These are phyloP conservation scores for Phaeomoniella chlamydospora DNA, from an alignment of 2,329 filamentous ascomycete genomes.

Conservation along the genomic window DNA sequence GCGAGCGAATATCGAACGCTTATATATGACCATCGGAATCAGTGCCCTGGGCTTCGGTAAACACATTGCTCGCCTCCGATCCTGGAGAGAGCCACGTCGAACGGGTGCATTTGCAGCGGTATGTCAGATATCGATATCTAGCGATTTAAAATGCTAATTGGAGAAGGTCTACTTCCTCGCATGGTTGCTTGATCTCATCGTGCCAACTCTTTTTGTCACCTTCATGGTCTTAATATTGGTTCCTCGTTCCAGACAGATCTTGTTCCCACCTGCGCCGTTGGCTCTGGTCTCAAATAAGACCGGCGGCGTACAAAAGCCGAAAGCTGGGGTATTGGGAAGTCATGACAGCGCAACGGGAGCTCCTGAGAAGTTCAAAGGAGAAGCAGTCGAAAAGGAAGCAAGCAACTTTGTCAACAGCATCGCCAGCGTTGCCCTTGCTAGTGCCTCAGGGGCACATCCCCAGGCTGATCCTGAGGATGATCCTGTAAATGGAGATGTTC, in stretches of 20 bases:
- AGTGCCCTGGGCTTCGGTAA: constrained; percentile 53
- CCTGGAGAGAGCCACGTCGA: constrained; percentile 60
- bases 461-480: constrained; percentile 43
- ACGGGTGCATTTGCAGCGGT: constrained; percentile 53
- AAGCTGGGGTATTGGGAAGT: constrained; percentile 60
- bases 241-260: constrained; percentile 42
- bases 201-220: constrained; percentile 44
- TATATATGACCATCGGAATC: constrained; percentile 68
- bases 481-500: constrained; percentile 37
- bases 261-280: constrained; percentile 68
- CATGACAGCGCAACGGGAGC: constrained; percentile 67
- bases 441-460: constrained; percentile 63
- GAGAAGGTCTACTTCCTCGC: constrained; percentile 42
- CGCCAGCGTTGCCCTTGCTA: constrained; percentile 56
- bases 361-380: constrained; percentile 68
- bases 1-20: constrained; percentile 58
- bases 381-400: constrained; percentile 72
- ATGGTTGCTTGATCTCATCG: constrained; percentile 59
- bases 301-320: constrained; percentile 64
- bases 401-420: constrained; percentile 66
- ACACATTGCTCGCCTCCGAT: constrained; percentile 61
- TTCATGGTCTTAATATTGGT: constrained; percentile 53
- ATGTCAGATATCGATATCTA: constrained; percentile 8
- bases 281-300: constrained; percentile 55
- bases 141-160: background rate